Evolutionary conservation across 441 rosid genomes (phyloP).

Genomic region (Viola pubescens): DNA sequence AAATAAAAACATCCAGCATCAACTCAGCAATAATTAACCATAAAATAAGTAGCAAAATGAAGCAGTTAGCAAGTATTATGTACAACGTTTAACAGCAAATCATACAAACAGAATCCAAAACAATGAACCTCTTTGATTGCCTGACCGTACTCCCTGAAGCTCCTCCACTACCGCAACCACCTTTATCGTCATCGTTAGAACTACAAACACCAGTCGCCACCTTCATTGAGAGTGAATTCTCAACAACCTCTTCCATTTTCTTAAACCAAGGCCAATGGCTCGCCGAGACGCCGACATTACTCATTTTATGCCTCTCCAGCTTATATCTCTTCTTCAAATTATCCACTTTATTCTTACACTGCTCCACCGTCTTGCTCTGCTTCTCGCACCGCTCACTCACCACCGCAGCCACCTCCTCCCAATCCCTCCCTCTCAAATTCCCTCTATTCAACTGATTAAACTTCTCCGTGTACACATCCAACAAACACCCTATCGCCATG

Average conservation of each 20-base stretch:
- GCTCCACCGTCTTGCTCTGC: constrained; percentile 78
- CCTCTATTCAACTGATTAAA: constrained; percentile 70
- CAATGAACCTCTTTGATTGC: constrained; percentile 47
- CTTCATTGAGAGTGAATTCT: constrained; percentile 35
- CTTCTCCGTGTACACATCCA: constrained; percentile 73
- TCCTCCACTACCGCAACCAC: constrained; percentile 9
- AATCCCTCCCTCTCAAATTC: constrained; percentile 83
- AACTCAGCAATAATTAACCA: too few relatives aligned
- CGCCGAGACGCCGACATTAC: constrained; percentile 35
- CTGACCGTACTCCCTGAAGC: constrained; percentile 13
- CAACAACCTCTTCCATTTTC: constrained; percentile 81
- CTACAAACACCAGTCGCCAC: constrained; percentile 18
- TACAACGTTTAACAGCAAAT: too few relatives aligned
- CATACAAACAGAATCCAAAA: too few relatives aligned
- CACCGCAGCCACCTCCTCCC: constrained; percentile 84
- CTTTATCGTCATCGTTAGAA: constrained; percentile 17
- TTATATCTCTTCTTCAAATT: constrained; percentile 82
- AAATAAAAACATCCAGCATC: neutral
- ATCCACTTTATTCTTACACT: constrained; percentile 93
- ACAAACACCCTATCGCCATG: constrained; percentile 59
- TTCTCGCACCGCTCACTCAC: constrained; percentile 68
- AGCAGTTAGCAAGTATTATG: neutral
- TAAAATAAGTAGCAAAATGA: too few relatives aligned
- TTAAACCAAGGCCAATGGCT: constrained; percentile 97
- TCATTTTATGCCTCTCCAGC: constrained; percentile 71